Conservation (phyloP, 805 yeast genomes). For the Jamesozyma hellenica region DNA sequence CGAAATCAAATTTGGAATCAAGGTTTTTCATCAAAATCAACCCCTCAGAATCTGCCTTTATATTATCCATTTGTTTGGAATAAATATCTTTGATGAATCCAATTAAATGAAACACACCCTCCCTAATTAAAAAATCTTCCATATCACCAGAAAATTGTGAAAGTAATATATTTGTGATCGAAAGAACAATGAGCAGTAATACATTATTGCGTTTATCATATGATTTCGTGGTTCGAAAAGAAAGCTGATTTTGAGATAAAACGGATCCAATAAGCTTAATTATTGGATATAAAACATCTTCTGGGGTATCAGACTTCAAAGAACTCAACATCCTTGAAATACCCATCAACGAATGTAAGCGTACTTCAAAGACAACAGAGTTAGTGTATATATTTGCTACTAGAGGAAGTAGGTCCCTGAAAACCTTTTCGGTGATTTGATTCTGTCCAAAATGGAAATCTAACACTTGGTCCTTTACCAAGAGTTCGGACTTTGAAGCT, state of each 20-base stretch:
- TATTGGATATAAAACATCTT: slow-evolving; percentile 30
- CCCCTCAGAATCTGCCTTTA: not conserved
- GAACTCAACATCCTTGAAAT: slow-evolving; percentile 43
- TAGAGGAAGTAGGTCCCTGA: slow-evolving; percentile 39
- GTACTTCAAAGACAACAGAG: slow-evolving; percentile 55
- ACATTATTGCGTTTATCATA: slow-evolving; percentile 29
- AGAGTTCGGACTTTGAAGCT: slow-evolving; percentile 11
- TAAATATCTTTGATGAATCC: slow-evolving; percentile 4
- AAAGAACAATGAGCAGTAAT: slow-evolving; percentile 42
- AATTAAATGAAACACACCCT: slow-evolving; percentile 38
- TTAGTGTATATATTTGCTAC: slow-evolving; percentile 60
- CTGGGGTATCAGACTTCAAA: slow-evolving; percentile 26
- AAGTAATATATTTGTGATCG: slow-evolving; percentile 38
- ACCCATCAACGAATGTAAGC: slow-evolving; percentile 46
- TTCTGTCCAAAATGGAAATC: not conserved
- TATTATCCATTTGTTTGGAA: not conserved
- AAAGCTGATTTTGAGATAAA: slow-evolving; percentile 42
- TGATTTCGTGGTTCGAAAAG: slow-evolving; percentile 15
- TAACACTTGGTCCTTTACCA: no score
- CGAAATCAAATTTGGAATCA: no score
- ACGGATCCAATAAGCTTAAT: slow-evolving; percentile 49
- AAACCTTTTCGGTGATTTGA: slow-evolving; percentile 29
- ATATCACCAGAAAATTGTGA: slow-evolving; percentile 36
- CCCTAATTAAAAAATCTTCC: slow-evolving; percentile 47
- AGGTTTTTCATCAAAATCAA: not conserved